Base-by-base conservation (phyloP, 1,139 yeast species). In the Lodderomyces parapsilosis region DNA sequence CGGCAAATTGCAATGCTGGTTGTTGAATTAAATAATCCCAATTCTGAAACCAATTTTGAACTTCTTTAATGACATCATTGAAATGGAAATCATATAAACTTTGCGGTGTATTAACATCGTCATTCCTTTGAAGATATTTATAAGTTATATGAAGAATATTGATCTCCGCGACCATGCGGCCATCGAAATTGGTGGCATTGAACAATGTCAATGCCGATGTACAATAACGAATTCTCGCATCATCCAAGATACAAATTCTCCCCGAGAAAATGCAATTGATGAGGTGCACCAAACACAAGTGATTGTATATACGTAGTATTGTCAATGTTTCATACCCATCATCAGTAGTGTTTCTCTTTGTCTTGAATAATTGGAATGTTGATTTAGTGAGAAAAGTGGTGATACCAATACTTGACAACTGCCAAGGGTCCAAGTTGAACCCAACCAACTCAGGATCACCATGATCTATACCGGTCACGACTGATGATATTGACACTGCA, bases 151-250 rank as follows among this genome's bases (percentile, higher is more conserved):
- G 62, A 44, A 84, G 78, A 9, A 86, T 71, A 15, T 83, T 78
- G 42, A 86, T 82, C 60, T 87, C 96, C 43, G 91, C 85, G 13
- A 86, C 85, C 82, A 87, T 86, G 48, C 95, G 65, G 11, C 90
- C 91, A 57, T 87, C 96, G 57, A 87, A 87, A 54, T 85, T 85
- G 2, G 93, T 85, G 0, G 93, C 81, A 37, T 79, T 71, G 1
- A 83, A 73, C 32, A 84, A 65, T 33, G 83, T 80, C 38, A 84
- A 65, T 1, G 85, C 77, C 7, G 84, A 73, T 18, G 80, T 73
- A 46, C 90, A 82, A 51, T 80, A 76, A 49, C 78, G 81, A 40
- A 86, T 62, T 45, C 91, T 66, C 30, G 76, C 69, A 49, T 80
- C 84, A 57, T 86, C 93, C 7, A 86, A 63, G n/a, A 85, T 69